Conservation (phyloP, 345 rosid genomes). For the Corchorus capsularis region DNA sequence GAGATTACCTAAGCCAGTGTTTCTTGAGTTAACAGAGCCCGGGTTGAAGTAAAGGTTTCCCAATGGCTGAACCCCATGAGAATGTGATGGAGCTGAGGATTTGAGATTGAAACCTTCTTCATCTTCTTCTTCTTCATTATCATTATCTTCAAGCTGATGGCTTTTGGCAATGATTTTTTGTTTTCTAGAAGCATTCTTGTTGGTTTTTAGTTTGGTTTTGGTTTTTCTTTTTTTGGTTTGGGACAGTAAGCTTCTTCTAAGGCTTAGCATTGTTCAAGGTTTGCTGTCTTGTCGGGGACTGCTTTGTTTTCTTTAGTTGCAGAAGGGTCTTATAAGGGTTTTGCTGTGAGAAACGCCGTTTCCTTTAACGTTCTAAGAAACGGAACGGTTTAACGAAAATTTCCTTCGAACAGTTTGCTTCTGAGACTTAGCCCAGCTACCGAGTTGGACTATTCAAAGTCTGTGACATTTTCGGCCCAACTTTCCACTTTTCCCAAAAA, state of each 20-base stretch:
- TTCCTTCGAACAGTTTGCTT: background rate
- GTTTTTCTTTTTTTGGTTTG: slow-evolving; percentile 24
- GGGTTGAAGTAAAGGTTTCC: slow-evolving; percentile 74
- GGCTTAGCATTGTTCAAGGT: slow-evolving; percentile 35
- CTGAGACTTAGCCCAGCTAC: background rate
- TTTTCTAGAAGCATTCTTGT: slow-evolving; percentile 27
- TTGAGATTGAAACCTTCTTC: slow-evolving; percentile 63
- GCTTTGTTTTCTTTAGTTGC: background rate
- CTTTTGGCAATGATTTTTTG: slow-evolving; percentile 13
- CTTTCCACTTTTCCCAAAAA: background rate
- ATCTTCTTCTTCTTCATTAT: slow-evolving; percentile 37
- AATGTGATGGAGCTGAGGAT: slow-evolving; percentile 49
- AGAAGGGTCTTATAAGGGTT: slow-evolving; percentile 17
- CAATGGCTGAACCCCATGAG: slow-evolving; percentile 82
- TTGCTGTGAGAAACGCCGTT: background rate
- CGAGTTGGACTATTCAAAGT: background rate
- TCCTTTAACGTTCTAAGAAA: no score
- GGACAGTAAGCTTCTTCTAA: slow-evolving; percentile 36
- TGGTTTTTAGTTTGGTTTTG: slow-evolving; percentile 25
- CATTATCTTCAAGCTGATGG: slow-evolving; percentile 30
- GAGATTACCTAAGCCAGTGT: slow-evolving; percentile 82
- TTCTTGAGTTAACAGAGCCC: slow-evolving; percentile 60
- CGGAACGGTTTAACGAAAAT: no score
- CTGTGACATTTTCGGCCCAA: background rate
- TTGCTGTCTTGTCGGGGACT: background rate